Base-by-base conservation (phyloP, 2,329 filamentous ascomycete species). In the Penicillium digitatum region DNA sequence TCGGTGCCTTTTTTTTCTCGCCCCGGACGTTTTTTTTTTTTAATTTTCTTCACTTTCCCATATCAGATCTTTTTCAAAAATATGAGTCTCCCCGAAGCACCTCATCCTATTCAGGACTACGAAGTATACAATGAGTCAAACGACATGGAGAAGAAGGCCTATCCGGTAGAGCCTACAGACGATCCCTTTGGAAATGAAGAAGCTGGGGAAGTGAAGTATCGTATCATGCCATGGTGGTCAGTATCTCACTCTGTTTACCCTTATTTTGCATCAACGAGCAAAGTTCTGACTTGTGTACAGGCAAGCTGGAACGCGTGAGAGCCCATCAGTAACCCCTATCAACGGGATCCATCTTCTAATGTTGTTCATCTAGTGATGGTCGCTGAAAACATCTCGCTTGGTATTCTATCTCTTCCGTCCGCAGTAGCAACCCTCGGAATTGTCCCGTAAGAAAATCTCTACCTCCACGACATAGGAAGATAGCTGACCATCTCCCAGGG, bases 381-480 rank as follows among this genome's bases (percentile, higher is more conserved):
- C 27, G 81, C 81, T 11, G 81, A 83, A 63, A 82, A 79, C 16
- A 78, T 83, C 39, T 81, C 79, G 22, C 72, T 83, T 1, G 81
- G 81, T 26, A 79, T 83, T 32, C 72, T 84, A 11, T 79, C 79
- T 14, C 71, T 84, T 9, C 81, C 81, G 2, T 74, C 76, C 27
- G 78, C 78, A 2, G 73, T 83, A n/a, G 78, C 80, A 3, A 70
- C 72, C 2, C 67, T 83, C 37, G 81, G 81, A 14, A 70, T 84
- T 60, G 72, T 82, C 26, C 79, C 80, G 72, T 74, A 65, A 61
- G 71, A n/a, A 24, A 50, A 42, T 24, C 4, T 48, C 27, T 38
- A 27, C 32, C n/a, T 34, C 16, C 3, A 34, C 16, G n/a, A 22
- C 16, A 2, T 10, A 26, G 14, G 27, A 46, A 24, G 3, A 22